Evolutionary conservation across 257 asterid genomes (phyloP), one percentile per base, ranked within the genome.

Genomic region (Craterostigma plantagineum): DNA sequence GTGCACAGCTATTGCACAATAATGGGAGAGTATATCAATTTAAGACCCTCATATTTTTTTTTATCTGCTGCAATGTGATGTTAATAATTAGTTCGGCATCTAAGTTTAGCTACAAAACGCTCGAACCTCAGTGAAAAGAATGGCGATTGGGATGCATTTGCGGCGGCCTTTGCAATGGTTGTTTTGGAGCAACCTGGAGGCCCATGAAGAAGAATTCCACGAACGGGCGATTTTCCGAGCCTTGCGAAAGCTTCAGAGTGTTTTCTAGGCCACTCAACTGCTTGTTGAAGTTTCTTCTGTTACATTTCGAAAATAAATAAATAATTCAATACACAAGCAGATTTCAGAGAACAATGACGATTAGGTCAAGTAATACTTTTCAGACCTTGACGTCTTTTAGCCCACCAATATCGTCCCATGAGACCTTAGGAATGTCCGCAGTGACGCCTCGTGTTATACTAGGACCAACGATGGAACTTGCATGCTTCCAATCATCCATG

Each of bases 151-250:
- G 98, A 81, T 50, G 91, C 95, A 72, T 70, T 78, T 46, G 93
- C 93, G 53, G 95, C 91, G 58, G 98, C 95, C 67, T 75, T 87
- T 9, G 91, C 98, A 8, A 87, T 92, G 57, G 95, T 87, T 40
- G 98, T 87, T 73, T 87, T 87, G 9, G 95, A 87, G 79, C 98
- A 87, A 16, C 98, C 98, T 38, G 98, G 98, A 35, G 95, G 98
- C 23, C 98, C 95, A 43, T 87, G 95, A 51, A 87, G 91, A 47
- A 82, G 98, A 57, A 87, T 71, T 30, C 98, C 98, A 30, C 81
- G 86, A 30, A 75, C 45, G 44, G 95, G 93, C 41, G 86, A 64
- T 38, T 79, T 75, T 14, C 95, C 91, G 18, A 87, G 73, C 69
- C 92, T 69, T 33, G 72, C 51, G 52, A 79, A 87, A 17, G 79